phyloP scores from a whole-genome alignment of 495 filamentous ascomycete genomes.

The Aspergillus asperescens region DNA sequence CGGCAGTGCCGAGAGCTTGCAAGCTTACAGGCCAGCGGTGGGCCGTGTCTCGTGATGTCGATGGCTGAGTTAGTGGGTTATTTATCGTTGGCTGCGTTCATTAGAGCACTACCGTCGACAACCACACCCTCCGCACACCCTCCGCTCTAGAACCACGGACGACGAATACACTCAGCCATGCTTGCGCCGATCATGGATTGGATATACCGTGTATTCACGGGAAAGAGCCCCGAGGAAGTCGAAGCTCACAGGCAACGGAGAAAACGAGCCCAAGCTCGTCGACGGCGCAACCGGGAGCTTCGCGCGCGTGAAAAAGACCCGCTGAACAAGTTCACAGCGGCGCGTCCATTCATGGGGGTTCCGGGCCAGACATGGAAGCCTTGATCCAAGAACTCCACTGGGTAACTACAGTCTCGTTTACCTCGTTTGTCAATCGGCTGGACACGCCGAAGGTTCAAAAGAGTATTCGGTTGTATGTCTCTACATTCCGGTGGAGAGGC shows the following conservation, averaged over 20 bases:
- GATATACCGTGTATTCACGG: neutral
- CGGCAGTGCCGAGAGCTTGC: too few species aligned
- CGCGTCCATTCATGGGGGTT: constrained; percentile 2
- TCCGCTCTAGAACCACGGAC: neutral
- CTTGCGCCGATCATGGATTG: neutral
- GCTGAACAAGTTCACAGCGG: neutral
- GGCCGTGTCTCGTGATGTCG: too few species aligned
- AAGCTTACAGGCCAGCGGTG: too few species aligned
- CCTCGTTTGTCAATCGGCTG: too few species aligned
- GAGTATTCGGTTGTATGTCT: too few species aligned
- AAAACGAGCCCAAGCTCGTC: neutral
- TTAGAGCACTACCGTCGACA: neutral
- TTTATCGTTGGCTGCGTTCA: neutral
- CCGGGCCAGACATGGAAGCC: constrained; percentile 8
- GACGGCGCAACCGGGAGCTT: neutral
- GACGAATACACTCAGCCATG: neutral
- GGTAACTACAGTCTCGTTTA: too few species aligned
- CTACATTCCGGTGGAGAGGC: too few species aligned
- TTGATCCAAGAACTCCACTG: too few species aligned
- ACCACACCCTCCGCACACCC: too few species aligned
- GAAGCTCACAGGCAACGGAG: neutral
- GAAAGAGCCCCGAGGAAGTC: neutral
- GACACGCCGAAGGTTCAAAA: too few species aligned
- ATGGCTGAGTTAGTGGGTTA: neutral
- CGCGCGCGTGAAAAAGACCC: neutral